Conservation (phyloP, 2,329 filamentous ascomycete species). For the Biscogniauxia sp. region DNA sequence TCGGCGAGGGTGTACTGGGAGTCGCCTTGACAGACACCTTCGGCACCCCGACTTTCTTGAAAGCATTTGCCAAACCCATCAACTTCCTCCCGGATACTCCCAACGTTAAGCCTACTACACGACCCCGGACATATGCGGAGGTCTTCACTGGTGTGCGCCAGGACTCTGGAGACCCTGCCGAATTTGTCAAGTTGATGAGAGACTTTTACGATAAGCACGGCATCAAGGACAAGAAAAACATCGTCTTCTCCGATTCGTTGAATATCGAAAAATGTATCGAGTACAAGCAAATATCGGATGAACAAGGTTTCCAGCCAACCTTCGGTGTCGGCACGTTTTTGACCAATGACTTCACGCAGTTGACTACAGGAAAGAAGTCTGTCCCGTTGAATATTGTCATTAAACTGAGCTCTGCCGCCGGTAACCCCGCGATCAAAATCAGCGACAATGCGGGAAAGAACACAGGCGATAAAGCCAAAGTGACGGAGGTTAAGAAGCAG, state of each 20-base stretch:
- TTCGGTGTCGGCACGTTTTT: conserved; percentile 96
- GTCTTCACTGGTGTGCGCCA: conserved; percentile 83
- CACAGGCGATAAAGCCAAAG: conserved; percentile 77
- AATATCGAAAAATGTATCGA: conserved; percentile 88
- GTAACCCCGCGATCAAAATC: conserved; percentile 85
- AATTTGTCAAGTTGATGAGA: conserved; percentile 76
- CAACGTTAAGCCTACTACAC: conserved; percentile 37
- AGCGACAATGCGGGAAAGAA: conserved; percentile 93
- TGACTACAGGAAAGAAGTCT: conserved; percentile 75
- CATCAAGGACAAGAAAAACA: conserved; percentile 77
- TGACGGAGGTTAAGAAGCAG: conserved; percentile 78
- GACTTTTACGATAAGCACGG: conserved; percentile 75
- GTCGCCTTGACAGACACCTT: conserved; percentile 97
- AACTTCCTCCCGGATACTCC: conserved; percentile 41
- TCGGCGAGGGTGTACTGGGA: conserved; percentile 77
- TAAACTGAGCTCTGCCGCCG: conserved; percentile 83
- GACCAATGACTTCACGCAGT: conserved; percentile 86
- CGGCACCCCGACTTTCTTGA: conserved; percentile 84
- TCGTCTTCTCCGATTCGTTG: conserved; percentile 94
- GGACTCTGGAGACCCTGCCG: conserved; percentile 81
- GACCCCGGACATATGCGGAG: conserved; percentile 68
- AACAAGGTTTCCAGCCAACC: conserved; percentile 75
- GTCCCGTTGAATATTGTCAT: conserved; percentile 96
- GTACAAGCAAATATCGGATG: conserved; percentile 82
- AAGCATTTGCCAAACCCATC: conserved; percentile 71